Evolutionary conservation across 2,329 filamentous ascomycete genomes (phyloP).

Genomic region (Claviceps digitariae): DNA sequence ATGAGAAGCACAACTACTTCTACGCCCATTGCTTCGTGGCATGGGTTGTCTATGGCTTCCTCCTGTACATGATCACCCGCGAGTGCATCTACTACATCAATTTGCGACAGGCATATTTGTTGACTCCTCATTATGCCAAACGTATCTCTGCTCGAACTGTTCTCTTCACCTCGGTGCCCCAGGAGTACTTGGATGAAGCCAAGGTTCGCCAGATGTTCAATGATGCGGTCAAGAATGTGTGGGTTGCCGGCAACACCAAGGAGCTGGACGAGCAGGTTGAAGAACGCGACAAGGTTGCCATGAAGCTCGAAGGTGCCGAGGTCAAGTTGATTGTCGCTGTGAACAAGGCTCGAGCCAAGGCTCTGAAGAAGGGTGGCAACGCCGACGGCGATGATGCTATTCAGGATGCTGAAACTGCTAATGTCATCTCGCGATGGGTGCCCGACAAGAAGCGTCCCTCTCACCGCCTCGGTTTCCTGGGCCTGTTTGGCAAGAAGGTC

Average conservation of each 20-base stretch:
- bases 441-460: slow-evolving; percentile 53
- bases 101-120: slow-evolving; percentile 82
- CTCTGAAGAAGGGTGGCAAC: slow-evolving; percentile 19
- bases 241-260: slow-evolving; percentile 64
- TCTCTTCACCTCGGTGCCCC: slow-evolving; percentile 77
- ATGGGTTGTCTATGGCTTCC: slow-evolving; percentile 74
- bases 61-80: slow-evolving; percentile 79
- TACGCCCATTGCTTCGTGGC: slow-evolving; percentile 73
- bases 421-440: slow-evolving; percentile 52
- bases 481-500: slow-evolving; percentile 52
- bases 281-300: slow-evolving; percentile 59
- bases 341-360: slow-evolving; percentile 24
- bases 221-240: slow-evolving; percentile 64
- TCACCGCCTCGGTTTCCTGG: slow-evolving; percentile 50
- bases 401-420: slow-evolving; percentile 51
- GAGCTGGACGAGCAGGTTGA: slow-evolving; percentile 66
- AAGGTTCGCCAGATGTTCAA: slow-evolving; percentile 69
- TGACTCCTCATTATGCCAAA: slow-evolving; percentile 68
- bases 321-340: slow-evolving; percentile 60
- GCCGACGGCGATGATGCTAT: slow-evolving; percentile 22
- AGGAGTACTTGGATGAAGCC: slow-evolving; percentile 58
- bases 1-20: slow-evolving; percentile 47
- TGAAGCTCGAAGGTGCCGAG: slow-evolving; percentile 72
- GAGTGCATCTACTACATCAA: slow-evolving; percentile 93
- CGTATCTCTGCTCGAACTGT: slow-evolving; percentile 85